Percentiles rank a stretch among this genome's conserved stretches.
Evolutionary conservation across 352 stramenopile species (phyloP).

Genomic region (Pythium biforme): DNA sequence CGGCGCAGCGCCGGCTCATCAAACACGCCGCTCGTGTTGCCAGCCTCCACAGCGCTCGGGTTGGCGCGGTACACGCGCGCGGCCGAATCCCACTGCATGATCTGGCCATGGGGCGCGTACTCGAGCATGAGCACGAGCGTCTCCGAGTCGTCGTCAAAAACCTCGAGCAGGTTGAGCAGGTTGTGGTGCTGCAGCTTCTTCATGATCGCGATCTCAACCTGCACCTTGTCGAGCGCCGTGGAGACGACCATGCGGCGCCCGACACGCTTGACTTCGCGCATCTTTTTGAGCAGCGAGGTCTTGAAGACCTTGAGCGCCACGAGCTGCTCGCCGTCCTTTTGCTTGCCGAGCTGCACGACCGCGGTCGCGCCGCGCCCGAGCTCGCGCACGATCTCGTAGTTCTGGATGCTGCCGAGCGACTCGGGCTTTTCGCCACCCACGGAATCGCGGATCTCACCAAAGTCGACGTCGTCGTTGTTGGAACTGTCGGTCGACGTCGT

Average conservation of each 20-base stretch:
- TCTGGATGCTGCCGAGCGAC: slow-evolving; percentile 49
- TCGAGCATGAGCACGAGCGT: slow-evolving; percentile 85
- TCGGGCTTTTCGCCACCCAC: slow-evolving; percentile 9
- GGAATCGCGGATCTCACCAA: slow-evolving; percentile 26
- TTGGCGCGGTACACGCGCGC: slow-evolving; percentile 53
- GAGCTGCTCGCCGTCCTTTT: slow-evolving; percentile 46
- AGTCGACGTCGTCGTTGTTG: slow-evolving; percentile 35
- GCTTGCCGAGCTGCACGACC: slow-evolving; percentile 72
- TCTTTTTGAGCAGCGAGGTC: slow-evolving; percentile 83
- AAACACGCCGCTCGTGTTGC: slow-evolving; percentile 33
- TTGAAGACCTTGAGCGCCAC: slow-evolving; percentile 87
- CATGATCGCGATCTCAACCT: slow-evolving; percentile 89
- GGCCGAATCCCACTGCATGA: slow-evolving; percentile 82
- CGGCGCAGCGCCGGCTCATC: slow-evolving; percentile 51
- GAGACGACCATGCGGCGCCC: slow-evolving; percentile 82
- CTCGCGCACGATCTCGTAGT: slow-evolving; percentile 81
- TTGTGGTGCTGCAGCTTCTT: slow-evolving; percentile 83
- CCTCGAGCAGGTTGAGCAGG: slow-evolving; percentile 76
- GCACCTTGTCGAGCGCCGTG: slow-evolving; percentile 83
- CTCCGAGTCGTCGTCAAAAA: slow-evolving; percentile 83
- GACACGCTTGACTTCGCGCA: slow-evolving; percentile 84
- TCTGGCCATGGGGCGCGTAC: slow-evolving; percentile 75
- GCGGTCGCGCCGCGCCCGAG: slow-evolving; percentile 78
- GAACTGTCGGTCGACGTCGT: slow-evolving; percentile 29
- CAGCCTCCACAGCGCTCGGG: slow-evolving; percentile 1